Conservation (phyloP, 306 rosid species). For the Alnus rubra region DNA sequence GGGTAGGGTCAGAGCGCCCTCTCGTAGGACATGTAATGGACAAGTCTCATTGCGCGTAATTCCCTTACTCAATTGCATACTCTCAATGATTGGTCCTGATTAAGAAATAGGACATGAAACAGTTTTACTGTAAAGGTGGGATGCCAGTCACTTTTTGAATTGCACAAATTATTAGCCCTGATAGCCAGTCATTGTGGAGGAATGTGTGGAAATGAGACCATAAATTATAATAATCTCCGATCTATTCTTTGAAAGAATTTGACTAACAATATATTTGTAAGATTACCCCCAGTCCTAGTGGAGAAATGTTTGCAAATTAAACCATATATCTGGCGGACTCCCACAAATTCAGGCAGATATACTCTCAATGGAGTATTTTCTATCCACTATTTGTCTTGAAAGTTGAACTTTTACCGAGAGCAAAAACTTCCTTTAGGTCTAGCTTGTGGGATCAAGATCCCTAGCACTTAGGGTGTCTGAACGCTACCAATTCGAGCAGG, state of each 20-base stretch:
- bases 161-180: neutral
- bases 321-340: no score
- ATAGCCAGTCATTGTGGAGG: neutral
- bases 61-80: neutral
- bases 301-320: neutral
- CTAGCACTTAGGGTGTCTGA: no score
- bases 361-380: neutral
- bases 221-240: neutral
- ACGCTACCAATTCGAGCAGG: no score
- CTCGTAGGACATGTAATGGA: no score
- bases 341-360: no score
- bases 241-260: neutral
- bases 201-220: neutral
- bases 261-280: no score
- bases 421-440: neutral
- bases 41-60: no score
- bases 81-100: neutral
- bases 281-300: neutral
- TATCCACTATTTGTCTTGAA: neutral
- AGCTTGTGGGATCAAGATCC: no score
- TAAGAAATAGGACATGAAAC: neutral
- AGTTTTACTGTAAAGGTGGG: neutral
- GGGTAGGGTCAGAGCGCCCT: no score
- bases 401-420: neutral
- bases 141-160: neutral